Evolutionary conservation across 2,329 filamentous ascomycete species (phyloP).

Genomic region (Calycina herbarum): DNA sequence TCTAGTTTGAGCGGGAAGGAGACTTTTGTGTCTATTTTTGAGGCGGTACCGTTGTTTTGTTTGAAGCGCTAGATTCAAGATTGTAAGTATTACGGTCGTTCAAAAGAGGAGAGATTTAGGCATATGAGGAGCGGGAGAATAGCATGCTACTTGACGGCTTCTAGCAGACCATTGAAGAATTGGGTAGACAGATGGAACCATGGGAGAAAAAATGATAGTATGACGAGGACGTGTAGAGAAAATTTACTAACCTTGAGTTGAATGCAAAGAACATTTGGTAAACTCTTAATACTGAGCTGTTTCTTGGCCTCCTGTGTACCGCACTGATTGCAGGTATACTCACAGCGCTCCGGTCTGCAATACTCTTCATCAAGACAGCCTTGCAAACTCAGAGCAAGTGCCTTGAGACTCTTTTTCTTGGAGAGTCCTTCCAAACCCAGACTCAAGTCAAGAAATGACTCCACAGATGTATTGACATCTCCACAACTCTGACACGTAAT

Average conservation of each 20-base stretch:
- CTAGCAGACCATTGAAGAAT: no score
- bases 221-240: neutral
- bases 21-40: conserved; percentile 85
- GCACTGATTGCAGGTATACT: conserved; percentile 84
- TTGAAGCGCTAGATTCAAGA: conserved; percentile 61
- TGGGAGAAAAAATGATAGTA: neutral
- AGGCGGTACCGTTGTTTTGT: conserved; percentile 70
- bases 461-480: conserved; percentile 77
- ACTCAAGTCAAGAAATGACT: conserved; percentile 89
- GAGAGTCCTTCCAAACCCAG: conserved; percentile 76
- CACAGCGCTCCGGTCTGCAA: conserved; percentile 81
- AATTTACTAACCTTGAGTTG: conserved; percentile 74
- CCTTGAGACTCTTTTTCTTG: conserved; percentile 59
- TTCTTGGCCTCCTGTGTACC: conserved; percentile 78
- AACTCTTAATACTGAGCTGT: conserved; percentile 77
- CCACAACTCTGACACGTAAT: conserved; percentile 88
- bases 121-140: neutral
- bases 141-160: no score
- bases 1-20: conserved; percentile 85
- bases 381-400: conserved; percentile 57
- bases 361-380: conserved; percentile 85
- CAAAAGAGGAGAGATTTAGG: neutral
- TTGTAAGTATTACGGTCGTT: neutral
- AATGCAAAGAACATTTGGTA: conserved; percentile 88
- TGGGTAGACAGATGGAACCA: no score